Evolutionary conservation across 352 stramenopile genomes (phyloP), one percentile per base, ranked within the genome.

Genomic region (Pythium periplocum): DNA sequence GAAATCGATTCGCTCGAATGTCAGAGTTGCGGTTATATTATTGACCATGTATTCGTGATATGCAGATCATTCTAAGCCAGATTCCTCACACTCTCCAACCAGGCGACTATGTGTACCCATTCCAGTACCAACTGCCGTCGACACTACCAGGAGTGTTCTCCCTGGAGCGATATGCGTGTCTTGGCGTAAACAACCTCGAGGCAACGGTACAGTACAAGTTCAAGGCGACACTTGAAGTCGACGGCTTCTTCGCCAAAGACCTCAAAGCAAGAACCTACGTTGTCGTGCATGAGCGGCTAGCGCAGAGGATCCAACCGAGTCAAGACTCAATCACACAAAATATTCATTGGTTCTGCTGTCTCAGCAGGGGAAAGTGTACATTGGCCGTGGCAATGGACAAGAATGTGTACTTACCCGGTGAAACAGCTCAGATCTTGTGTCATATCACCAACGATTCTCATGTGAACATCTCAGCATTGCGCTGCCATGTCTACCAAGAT

Each of bases 341-440:
- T 33, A 63, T 87, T n/a, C 69, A 71, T 32, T 85, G 73, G 39
- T 49, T 86, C 5, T 87, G 76, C 66, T 90, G 79, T 45, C 60
- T 90, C 42, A 83, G 67, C 57, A 75, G 77, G 35, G 76, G 76
- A 11, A 62, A 39, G n/a, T 86, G 74, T 40, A 42, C 73, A 31
- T 57, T 90, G 7, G 64, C 74, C 12, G 76, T 83, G 5, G 63
- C 68, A 0, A 81, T 87, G 76, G 74, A 90, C 67, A 90, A 86
- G 58, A 86, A 79, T 51, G 70, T 83, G 37, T 90, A 86, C 44
- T 59, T 85, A 31, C 53, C 79, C 1, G 66, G 73, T 3, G 76
- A 87, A 38, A 84, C 74, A 6, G 68, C 76, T 31, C 57, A 77
- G 37, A 83, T 87, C 62, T 64, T 81, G 32, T 86, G 72, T 61